Evolutionary conservation across 257 asterid species (phyloP).

Genomic region (Solanum pinnatisectum): DNA sequence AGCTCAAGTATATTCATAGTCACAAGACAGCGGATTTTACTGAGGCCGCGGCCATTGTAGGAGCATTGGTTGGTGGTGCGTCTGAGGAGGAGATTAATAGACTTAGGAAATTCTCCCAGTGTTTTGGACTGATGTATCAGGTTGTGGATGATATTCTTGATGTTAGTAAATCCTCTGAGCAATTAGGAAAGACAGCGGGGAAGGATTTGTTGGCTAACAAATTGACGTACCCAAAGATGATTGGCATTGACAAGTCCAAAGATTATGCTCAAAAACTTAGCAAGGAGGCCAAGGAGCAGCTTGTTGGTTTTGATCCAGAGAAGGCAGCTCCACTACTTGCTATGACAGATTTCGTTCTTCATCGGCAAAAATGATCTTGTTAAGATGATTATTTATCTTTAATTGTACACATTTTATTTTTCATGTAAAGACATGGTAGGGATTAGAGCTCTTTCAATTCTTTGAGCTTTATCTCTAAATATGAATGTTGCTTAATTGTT

Average conservation of each 20-base stretch:
- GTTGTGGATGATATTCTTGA: slow-evolving; percentile 57
- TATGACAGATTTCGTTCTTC: slow-evolving; percentile 42
- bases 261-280: slow-evolving; percentile 43
- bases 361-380: slow-evolving; percentile 23
- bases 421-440: not conserved
- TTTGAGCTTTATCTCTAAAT: not conserved
- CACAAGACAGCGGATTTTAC: slow-evolving; percentile 51
- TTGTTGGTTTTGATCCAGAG: slow-evolving; percentile 29
- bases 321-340: slow-evolving; percentile 46
- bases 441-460: not conserved
- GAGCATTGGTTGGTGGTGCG: slow-evolving; percentile 56
- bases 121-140: slow-evolving; percentile 47
- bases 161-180: slow-evolving; percentile 45
- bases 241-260: slow-evolving; percentile 46
- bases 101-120: slow-evolving; percentile 37
- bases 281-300: slow-evolving; percentile 35
- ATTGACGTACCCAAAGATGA: slow-evolving; percentile 46
- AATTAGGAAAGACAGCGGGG: slow-evolving; percentile 57
- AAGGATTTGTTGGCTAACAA: slow-evolving; percentile 50
- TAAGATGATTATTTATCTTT: not conserved
- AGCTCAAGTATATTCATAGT: slow-evolving; percentile 33
- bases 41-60: slow-evolving; percentile 40
- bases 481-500: too few relatives aligned
- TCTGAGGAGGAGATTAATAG: slow-evolving; percentile 22
- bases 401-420: too few relatives aligned